Percentiles rank a stretch among this genome's conserved stretches.
These are phyloP conservation scores for Isoetes engelmannii DNA, from an alignment of 83 land plant species.

Conservation along the genomic window DNA sequence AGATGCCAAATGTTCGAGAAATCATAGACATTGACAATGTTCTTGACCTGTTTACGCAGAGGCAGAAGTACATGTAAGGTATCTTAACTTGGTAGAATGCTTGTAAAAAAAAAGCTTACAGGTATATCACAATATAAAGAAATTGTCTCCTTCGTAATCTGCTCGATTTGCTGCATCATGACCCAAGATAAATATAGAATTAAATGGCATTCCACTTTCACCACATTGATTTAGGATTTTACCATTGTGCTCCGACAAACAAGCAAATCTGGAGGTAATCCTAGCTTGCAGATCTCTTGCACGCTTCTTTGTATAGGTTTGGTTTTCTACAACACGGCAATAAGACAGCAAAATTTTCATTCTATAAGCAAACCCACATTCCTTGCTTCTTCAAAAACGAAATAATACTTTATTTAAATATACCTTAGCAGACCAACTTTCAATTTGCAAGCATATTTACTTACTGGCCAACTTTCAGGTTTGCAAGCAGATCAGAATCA, in stretches of 20 bases:
- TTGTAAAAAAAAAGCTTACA: background rate
- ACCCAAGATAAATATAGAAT: background rate
- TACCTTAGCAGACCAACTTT: background rate
- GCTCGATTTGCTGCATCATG: background rate
- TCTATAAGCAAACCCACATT: no score
- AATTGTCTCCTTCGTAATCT: background rate
- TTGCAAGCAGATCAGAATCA: background rate
- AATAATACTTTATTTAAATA: no score
- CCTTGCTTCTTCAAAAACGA: no score
- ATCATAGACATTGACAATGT: background rate
- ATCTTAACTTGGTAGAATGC: background rate
- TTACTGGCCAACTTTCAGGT: background rate
- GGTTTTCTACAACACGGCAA: background rate
- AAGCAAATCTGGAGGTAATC: background rate
- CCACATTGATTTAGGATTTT: background rate
- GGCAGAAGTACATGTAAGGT: background rate
- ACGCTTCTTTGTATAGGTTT: constrained; percentile 5
- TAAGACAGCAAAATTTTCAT: background rate
- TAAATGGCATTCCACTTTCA: background rate
- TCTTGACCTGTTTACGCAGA: background rate
- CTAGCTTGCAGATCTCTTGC: background rate
- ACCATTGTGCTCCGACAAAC: background rate
- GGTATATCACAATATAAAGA: background rate
- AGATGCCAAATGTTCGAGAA: constrained; percentile 1
- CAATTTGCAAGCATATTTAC: background rate